Conservation (phyloP, 176 grass and related monocot species). For the Bonia amplexicaulis region DNA sequence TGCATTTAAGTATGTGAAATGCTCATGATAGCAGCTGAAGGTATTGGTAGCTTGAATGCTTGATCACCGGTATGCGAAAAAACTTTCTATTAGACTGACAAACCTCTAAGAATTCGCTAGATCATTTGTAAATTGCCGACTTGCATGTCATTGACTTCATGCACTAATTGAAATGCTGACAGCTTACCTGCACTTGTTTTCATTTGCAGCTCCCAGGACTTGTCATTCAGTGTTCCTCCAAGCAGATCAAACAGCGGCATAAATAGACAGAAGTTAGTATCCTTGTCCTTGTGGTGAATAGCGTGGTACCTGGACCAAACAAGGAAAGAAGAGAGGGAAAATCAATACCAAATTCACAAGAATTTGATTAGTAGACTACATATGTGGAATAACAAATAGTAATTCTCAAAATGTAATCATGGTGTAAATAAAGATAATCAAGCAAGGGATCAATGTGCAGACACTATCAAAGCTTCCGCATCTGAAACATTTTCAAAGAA, state of each 20-base stretch:
- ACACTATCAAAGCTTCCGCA: not conserved
- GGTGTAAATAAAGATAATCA: not conserved
- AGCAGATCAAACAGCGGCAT: slow-evolving; percentile 73
- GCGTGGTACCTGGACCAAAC: slow-evolving; percentile 43
- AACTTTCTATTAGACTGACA: no score
- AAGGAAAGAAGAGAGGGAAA: not conserved
- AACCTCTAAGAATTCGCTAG: no score
- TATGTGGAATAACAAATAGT: not conserved
- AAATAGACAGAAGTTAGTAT: slow-evolving; percentile 64
- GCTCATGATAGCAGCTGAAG: not conserved
- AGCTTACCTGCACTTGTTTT: slow-evolving; percentile 34
- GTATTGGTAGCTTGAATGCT: no score
- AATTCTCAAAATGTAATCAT: not conserved
- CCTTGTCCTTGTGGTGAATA: slow-evolving; percentile 51
- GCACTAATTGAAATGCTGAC: slow-evolving; percentile 6
- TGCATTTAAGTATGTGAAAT: not conserved
- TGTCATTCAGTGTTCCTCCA: slow-evolving; percentile 46
- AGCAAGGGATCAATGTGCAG: not conserved
- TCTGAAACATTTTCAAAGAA: not conserved
- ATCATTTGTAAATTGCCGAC: no score
- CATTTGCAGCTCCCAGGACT: slow-evolving; percentile 47
- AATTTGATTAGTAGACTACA: not conserved
- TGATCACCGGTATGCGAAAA: no score
- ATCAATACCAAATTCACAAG: not conserved
- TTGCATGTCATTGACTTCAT: not conserved